Base-by-base conservation (phyloP, 345 rosid genomes). In the Luvunga scandens region DNA sequence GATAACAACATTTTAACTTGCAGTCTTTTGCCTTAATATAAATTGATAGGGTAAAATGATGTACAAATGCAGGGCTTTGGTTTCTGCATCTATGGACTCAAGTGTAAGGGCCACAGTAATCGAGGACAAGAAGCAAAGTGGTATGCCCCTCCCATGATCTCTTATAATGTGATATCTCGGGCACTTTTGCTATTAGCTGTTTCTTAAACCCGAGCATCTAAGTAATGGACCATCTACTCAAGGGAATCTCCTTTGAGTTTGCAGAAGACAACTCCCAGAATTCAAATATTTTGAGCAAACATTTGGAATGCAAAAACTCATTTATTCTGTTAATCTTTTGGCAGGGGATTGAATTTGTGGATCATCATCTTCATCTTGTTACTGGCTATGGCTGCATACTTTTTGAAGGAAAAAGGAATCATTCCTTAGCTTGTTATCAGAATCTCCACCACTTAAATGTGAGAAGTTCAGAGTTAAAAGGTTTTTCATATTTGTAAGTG, bases 21-120 rank as follows among this genome's bases (percentile, higher is more conserved):
- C 22, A 42, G 31, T 63, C 36, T 28, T 71, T 30, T 71, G 5
- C 68, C 66, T 42, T 79, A 18, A 22, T 45, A 61, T 61, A 55
- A 56, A 48, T 28, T 55, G 22, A 48, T n/a, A 9, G 24, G 76
- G 80, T 66, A 69, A 22, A 71, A 57, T 36, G 66, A 38, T 66
- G 61, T 68, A 59, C 69, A 66, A 76, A 75, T 84, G 66, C 84
- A 94, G 99, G 94, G 89, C 93, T 57, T 76, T 94, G 84, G 80
- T 91, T 63, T 94, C 98, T 24, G 93, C 88, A 75, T 97, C 98
- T 60, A 79, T 97, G 86, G 99, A 93, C 85, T 93, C 97, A 6
- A 97, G 98, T 83, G 99, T 88, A 67, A 90, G 98, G 78, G 86
- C 94, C 78, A 97, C 94, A 1, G 63, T 79, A 61, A 85, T 92